Percentiles rank a stretch among this genome's conserved stretches.
phyloP scores from a whole-genome alignment of 2,329 filamentous ascomycete species.

The Nannizzia gypsea region DNA sequence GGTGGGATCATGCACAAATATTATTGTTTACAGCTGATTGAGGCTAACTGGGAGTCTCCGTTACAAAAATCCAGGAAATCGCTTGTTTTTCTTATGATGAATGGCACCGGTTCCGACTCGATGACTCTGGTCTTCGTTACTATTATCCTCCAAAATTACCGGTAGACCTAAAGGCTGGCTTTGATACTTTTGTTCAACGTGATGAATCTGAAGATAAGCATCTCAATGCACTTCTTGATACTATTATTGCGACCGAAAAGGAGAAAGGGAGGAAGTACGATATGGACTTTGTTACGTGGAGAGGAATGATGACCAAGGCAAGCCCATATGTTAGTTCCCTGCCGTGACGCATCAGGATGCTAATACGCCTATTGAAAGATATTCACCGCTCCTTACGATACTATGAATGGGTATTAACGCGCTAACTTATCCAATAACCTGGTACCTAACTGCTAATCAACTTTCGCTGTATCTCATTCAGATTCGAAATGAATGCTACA shows the following conservation, averaged over 20 bases:
- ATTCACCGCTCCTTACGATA: slow-evolving; percentile 71
- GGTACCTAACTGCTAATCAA: slow-evolving; percentile 4
- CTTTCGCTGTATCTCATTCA: slow-evolving; percentile 25
- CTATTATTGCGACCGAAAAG: slow-evolving; percentile 62
- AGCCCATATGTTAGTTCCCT: slow-evolving; percentile 7
- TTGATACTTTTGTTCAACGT: slow-evolving; percentile 68
- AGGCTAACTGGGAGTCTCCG: slow-evolving; percentile 8
- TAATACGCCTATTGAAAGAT: slow-evolving; percentile 47
- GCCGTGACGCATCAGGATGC: background rate
- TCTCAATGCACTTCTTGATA: slow-evolving; percentile 67
- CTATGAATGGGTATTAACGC: slow-evolving; percentile 55
- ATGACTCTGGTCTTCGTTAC: slow-evolving; percentile 70
- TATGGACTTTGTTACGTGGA: slow-evolving; percentile 78
- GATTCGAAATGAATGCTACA: slow-evolving; percentile 94
- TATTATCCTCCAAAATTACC: slow-evolving; percentile 69
- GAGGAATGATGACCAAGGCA: slow-evolving; percentile 98
- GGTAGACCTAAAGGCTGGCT: slow-evolving; percentile 66
- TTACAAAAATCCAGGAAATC: slow-evolving; percentile 54
- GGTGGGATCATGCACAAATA: slow-evolving; percentile 33
- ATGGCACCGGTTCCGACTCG: slow-evolving; percentile 61
- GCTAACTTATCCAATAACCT: slow-evolving; percentile 6
- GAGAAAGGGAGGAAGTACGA: slow-evolving; percentile 55
- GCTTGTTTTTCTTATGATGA: slow-evolving; percentile 89
- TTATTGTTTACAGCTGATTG: background rate
- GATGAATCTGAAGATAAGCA: slow-evolving; percentile 80